These are phyloP conservation scores for Pistacia integerrima DNA, from an alignment of 345 rosid genomes.

Conservation along the genomic window DNA sequence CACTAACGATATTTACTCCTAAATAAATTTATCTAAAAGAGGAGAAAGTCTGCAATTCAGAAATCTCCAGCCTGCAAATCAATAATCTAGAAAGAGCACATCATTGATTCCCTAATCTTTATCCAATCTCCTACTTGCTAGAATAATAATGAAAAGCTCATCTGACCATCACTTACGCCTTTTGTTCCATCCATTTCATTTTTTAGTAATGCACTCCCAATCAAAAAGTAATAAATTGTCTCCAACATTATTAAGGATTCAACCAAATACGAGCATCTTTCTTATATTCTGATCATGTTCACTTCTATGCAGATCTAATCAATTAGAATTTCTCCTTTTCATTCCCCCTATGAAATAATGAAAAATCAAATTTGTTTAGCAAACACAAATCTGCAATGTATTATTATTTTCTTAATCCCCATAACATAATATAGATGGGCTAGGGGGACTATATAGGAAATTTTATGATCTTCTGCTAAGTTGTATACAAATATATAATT, in stretches of 20 bases:
- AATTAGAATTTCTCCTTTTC: neutral
- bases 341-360: neutral
- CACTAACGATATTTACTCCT: neutral
- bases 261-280: neutral
- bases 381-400: neutral
- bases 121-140: neutral
- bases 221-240: neutral
- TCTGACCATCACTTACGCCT: neutral
- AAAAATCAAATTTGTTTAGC: neutral
- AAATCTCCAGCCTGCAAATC: neutral
- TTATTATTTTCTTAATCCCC: neutral
- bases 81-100: neutral
- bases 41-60: constrained; percentile 6
- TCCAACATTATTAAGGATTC: neutral
- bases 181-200: neutral
- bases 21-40: neutral
- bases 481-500: neutral
- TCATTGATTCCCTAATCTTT: neutral
- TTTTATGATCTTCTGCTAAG: neutral
- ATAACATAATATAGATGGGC: neutral
- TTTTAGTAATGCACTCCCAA: no score
- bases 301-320: neutral
- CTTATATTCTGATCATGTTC: neutral
- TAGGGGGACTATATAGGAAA: neutral
- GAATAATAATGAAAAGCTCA: neutral